Percentiles rank a stretch among this genome's conserved stretches.
phyloP scores from a whole-genome alignment of 129 eudicot species.

The Flaveria brownii region DNA sequence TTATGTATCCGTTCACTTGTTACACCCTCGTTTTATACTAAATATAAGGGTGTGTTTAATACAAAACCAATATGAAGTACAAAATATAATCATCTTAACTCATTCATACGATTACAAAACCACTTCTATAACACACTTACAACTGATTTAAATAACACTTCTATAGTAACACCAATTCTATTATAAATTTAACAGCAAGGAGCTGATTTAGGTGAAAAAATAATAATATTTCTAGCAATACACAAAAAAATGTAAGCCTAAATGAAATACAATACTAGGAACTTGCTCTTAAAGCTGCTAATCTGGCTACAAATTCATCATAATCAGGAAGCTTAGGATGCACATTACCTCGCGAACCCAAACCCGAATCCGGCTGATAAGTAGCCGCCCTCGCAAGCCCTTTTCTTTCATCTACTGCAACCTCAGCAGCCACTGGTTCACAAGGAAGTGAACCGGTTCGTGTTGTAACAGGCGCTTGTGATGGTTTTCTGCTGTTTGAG shows the following conservation, averaged over 20 bases:
- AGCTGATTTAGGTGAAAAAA: slow-evolving; percentile 21
- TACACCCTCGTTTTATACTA: no score
- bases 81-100: no score
- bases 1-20: no score
- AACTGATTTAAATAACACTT: not conserved
- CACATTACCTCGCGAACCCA: slow-evolving; percentile 35
- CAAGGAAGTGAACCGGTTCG: slow-evolving; percentile 51
- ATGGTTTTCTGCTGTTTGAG: slow-evolving; percentile 39
- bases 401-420: slow-evolving; percentile 27
- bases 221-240: not conserved
- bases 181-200: slow-evolving; percentile 20
- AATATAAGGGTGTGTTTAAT: no score
- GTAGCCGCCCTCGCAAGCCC: slow-evolving; percentile 51
- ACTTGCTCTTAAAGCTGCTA: slow-evolving; percentile 52
- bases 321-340: slow-evolving; percentile 80
- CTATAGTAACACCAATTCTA: not conserved
- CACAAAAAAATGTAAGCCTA: not conserved
- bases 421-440: slow-evolving; percentile 24
- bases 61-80: no score
- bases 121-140: no score
- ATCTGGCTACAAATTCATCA: slow-evolving; percentile 71
- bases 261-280: slow-evolving; percentile 16
- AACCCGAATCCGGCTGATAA: slow-evolving; percentile 35
- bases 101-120: no score
- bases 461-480: slow-evolving; percentile 23